Evolutionary conservation across 352 stramenopile genomes (phyloP).

Genomic region (Pythium sukuiense): DNA sequence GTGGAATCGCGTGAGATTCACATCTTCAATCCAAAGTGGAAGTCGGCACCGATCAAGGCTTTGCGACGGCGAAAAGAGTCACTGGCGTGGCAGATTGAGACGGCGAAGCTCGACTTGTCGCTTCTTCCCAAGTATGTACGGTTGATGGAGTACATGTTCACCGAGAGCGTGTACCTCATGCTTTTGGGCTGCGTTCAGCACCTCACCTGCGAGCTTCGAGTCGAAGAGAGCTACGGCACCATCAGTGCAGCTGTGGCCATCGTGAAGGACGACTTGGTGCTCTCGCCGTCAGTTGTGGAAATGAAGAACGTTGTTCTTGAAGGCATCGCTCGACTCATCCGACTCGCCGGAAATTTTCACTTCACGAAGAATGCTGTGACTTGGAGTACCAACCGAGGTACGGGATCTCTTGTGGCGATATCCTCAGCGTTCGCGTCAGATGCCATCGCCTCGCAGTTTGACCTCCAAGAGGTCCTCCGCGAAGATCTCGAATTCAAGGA

Average conservation of each 20-base stretch:
- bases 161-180: slow-evolving; percentile 69
- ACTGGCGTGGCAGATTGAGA: slow-evolving; percentile 41
- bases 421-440: slow-evolving; percentile 35
- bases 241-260: slow-evolving; percentile 58
- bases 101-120: slow-evolving; percentile 43
- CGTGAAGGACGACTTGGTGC: slow-evolving; percentile 35
- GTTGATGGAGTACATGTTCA: slow-evolving; percentile 73
- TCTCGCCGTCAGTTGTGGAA: slow-evolving; percentile 47
- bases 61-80: slow-evolving; percentile 36
- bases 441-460: slow-evolving; percentile 32
- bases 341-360: slow-evolving; percentile 59
- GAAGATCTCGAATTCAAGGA: slow-evolving; percentile 41
- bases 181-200: slow-evolving; percentile 42
- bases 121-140: slow-evolving; percentile 54
- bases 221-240: slow-evolving; percentile 39
- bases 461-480: slow-evolving; percentile 52
- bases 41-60: slow-evolving; percentile 54
- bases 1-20: slow-evolving; percentile 45
- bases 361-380: slow-evolving; percentile 60
- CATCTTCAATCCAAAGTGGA: slow-evolving; percentile 55
- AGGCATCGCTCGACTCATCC: slow-evolving; percentile 48
- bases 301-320: slow-evolving; percentile 57
- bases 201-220: slow-evolving; percentile 35
- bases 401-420: slow-evolving; percentile 35
- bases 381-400: slow-evolving; percentile 55